A percentile compares a stretch with the other conserved stretches of the same genome.
phyloP scores from a whole-genome alignment of 2,329 filamentous ascomycete genomes.

The Corniculantispora saksenae region DNA sequence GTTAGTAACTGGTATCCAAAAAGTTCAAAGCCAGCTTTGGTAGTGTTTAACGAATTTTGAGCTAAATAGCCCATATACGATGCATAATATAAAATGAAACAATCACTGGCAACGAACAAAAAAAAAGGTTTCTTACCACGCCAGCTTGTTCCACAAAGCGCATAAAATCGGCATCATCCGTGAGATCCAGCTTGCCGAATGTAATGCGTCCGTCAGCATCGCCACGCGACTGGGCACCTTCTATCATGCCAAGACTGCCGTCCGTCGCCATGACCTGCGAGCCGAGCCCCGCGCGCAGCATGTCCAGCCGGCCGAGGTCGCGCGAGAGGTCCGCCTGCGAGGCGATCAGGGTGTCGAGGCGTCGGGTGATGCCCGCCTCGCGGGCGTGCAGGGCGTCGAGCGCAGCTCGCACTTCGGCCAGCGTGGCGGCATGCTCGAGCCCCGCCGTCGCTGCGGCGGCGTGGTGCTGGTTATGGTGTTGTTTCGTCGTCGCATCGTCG shows the following conservation, averaged over 20 bases:
- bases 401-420: slow-evolving; percentile 77
- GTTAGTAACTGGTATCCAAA: too few relatives aligned
- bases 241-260: slow-evolving; percentile 43
- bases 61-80: too few relatives aligned
- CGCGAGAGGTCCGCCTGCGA: slow-evolving; percentile 85
- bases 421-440: slow-evolving; percentile 70
- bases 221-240: slow-evolving; percentile 30
- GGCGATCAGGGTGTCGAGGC: slow-evolving; percentile 74
- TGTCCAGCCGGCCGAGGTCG: slow-evolving; percentile 83
- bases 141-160: slow-evolving; percentile 27
- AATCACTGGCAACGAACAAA: not conserved
- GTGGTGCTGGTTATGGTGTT: slow-evolving; percentile 20
- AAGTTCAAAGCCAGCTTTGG: too few relatives aligned
- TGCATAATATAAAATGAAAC: too few relatives aligned
- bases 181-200: slow-evolving; percentile 41
- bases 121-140: slow-evolving; percentile 14
- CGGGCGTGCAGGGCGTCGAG: slow-evolving; percentile 74
- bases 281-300: slow-evolving; percentile 84
- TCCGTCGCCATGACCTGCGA: slow-evolving; percentile 80
- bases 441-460: slow-evolving; percentile 25
- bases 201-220: slow-evolving; percentile 27
- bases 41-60: too few relatives aligned
- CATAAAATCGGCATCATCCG: slow-evolving; percentile 34
- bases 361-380: slow-evolving; percentile 72
- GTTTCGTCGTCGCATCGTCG: slow-evolving; percentile 31